phyloP scores from a whole-genome alignment of 768 basidiomycete species.

The Kwoniella sp. region DNA sequence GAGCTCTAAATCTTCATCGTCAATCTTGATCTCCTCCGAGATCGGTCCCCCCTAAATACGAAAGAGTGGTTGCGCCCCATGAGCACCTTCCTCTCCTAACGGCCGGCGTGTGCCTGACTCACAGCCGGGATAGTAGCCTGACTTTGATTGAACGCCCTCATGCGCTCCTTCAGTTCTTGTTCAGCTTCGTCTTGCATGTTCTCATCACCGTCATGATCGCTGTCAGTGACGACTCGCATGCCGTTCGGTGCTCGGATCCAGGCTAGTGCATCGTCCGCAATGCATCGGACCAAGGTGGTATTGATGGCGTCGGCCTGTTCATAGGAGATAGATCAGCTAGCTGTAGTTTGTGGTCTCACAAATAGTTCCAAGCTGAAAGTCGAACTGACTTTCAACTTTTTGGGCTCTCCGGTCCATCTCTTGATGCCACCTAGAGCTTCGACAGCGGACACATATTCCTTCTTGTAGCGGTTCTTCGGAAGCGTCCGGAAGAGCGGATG shows the following conservation, averaged over 20 bases:
- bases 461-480: conserved; percentile 30
- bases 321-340: neutral
- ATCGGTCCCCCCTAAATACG: neutral
- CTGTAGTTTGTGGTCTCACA: neutral
- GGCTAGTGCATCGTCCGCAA: conserved; percentile 32
- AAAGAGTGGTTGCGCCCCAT: neutral
- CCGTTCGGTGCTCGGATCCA: conserved; percentile 34
- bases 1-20: conserved; percentile 6
- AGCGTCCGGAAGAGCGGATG: conserved; percentile 34
- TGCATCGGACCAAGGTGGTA: conserved; percentile 30
- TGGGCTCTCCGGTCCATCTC: conserved; percentile 34
- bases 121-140: neutral
- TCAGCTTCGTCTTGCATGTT: neutral
- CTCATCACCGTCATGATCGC: conserved; percentile 17
- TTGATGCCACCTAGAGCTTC: conserved; percentile 35
- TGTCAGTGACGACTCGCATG: neutral
- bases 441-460: conserved; percentile 34
- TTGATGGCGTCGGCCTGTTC: conserved; percentile 40
- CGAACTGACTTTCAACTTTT: conserved; percentile 36
- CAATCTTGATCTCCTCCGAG: conserved; percentile 8
- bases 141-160: neutral
- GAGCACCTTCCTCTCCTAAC: no score
- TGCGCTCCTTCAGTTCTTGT: neutral
- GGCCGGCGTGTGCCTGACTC: no score
- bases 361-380: neutral